Conservation (phyloP, 148 eudicot species). For the Nepenthes gracilis region DNA sequence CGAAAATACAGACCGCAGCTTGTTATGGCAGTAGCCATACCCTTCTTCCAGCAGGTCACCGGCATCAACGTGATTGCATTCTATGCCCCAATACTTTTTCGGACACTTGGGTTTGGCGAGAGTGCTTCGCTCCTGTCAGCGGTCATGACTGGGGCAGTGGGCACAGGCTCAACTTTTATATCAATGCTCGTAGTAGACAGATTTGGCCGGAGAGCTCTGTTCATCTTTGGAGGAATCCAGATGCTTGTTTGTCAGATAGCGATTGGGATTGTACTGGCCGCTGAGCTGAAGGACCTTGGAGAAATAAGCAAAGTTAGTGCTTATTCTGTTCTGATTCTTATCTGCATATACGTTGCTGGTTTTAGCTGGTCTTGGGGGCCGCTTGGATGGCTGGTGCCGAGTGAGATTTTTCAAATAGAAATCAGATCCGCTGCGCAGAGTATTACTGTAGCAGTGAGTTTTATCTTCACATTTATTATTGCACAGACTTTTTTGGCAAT, state of each 20-base stretch:
- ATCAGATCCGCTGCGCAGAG: constrained; percentile 25
- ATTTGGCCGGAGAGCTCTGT: constrained; percentile 19
- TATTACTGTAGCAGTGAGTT: constrained; percentile 19
- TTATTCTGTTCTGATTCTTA: constrained; percentile 3
- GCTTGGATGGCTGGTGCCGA: constrained; percentile 26
- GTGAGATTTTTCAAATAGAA: constrained; percentile 30
- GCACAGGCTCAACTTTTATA: constrained; percentile 9
- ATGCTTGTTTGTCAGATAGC: constrained; percentile 16
- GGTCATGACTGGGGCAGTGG: constrained; percentile 17
- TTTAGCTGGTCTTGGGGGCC: constrained; percentile 38
- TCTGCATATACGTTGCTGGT: constrained; percentile 20
- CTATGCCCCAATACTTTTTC: constrained; percentile 29
- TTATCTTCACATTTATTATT: constrained; percentile 25
- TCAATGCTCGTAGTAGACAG: constrained; percentile 20
- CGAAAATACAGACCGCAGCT: constrained; percentile 16
- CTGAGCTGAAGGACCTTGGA: constrained; percentile 1
- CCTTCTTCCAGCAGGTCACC: constrained; percentile 31
- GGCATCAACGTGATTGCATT: constrained; percentile 38
- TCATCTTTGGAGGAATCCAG: constrained; percentile 23
- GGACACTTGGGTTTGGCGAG: constrained; percentile 24
- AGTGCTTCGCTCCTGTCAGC: constrained; percentile 26
- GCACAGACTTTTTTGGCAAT: constrained; percentile 23
- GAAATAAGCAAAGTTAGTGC: constrained; percentile 5
- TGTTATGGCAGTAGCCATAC: constrained; percentile 10
- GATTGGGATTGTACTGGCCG: no score